Conservation (phyloP, 495 filamentous ascomycete genomes). For the Podospora pseudocomata region DNA sequence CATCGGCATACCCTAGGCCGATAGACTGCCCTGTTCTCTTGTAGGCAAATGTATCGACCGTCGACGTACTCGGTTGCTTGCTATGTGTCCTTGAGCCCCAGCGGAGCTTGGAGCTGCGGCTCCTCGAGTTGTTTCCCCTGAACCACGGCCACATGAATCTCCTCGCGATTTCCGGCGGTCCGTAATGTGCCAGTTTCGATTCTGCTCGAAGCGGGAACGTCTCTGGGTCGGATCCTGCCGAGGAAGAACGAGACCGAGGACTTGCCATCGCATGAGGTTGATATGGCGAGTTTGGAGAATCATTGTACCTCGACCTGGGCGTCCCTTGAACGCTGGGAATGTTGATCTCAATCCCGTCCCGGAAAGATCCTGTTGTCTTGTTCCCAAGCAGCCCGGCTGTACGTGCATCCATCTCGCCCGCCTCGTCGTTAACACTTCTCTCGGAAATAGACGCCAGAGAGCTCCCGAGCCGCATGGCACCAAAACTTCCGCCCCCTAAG, state of each 20-base stretch:
- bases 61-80: conserved; percentile 14
- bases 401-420: conserved; percentile 13
- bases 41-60: conserved; percentile 21
- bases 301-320: conserved; percentile 32
- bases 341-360: conserved; percentile 30
- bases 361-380: conserved; percentile 22
- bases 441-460: conserved; percentile 28
- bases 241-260: neutral
- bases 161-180: conserved; percentile 12
- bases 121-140: conserved; percentile 8
- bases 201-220: conserved; percentile 12
- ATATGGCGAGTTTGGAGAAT: neutral
- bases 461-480: conserved; percentile 10
- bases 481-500: conserved; percentile 3
- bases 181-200: conserved; percentile 11
- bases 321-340: conserved; percentile 37
- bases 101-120: conserved; percentile 8
- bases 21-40: conserved; percentile 1
- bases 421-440: conserved; percentile 21
- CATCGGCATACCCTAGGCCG: neutral
- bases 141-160: conserved; percentile 31
- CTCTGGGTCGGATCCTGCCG: conserved; percentile 4
- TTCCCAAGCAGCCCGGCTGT: conserved; percentile 16
- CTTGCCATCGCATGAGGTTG: conserved; percentile 5
- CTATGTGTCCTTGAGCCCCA: conserved; percentile 13